phyloP scores from a whole-genome alignment of 352 stramenopile species.

The Globisporangium cystogenes region DNA sequence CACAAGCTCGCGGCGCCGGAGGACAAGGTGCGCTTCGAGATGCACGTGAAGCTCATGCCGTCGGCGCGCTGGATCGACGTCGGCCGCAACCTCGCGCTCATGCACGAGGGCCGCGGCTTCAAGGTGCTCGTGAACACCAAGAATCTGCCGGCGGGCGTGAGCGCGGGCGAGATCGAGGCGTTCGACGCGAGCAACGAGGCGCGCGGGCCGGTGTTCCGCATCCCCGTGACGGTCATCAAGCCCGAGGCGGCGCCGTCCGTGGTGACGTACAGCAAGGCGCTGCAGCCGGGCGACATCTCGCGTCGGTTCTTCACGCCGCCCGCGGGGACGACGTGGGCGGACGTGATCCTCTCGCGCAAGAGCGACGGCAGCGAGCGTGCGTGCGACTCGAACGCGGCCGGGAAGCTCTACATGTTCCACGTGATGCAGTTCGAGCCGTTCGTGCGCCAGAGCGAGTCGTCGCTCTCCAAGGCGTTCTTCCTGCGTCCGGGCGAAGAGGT shows the following conservation, averaged over 20 bases:
- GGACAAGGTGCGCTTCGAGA: constrained; percentile 86
- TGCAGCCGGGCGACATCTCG: constrained; percentile 61
- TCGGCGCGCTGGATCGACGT: constrained; percentile 87
- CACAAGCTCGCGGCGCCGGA: constrained; percentile 77
- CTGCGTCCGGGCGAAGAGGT: constrained; percentile 61
- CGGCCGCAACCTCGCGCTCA: constrained; percentile 79
- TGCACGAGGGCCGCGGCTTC: constrained; percentile 84
- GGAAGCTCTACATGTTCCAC: constrained; percentile 85
- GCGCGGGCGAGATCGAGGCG: constrained; percentile 84
- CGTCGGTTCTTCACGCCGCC: constrained; percentile 83
- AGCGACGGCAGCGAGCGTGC: constrained; percentile 26
- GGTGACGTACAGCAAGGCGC: constrained; percentile 35
- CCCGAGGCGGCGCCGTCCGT: constrained; percentile 44
- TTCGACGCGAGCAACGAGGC: constrained; percentile 62
- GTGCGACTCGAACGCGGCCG: constrained; percentile 54
- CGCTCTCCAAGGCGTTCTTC: constrained; percentile 62
- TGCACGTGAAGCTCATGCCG: constrained; percentile 76
- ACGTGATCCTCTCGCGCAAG: constrained; percentile 70
- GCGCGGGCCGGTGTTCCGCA: constrained; percentile 78
- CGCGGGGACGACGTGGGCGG: constrained; percentile 75
- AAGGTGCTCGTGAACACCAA: constrained; percentile 89
- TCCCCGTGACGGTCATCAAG: constrained; percentile 90
- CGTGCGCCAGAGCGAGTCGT: constrained; percentile 69
- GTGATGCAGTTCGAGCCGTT: constrained; percentile 88
- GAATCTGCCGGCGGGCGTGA: constrained; percentile 67